Evolutionary conservation across 2,329 filamentous ascomycete species (phyloP).

Genomic region (Pseudocercospora eumusae): DNA sequence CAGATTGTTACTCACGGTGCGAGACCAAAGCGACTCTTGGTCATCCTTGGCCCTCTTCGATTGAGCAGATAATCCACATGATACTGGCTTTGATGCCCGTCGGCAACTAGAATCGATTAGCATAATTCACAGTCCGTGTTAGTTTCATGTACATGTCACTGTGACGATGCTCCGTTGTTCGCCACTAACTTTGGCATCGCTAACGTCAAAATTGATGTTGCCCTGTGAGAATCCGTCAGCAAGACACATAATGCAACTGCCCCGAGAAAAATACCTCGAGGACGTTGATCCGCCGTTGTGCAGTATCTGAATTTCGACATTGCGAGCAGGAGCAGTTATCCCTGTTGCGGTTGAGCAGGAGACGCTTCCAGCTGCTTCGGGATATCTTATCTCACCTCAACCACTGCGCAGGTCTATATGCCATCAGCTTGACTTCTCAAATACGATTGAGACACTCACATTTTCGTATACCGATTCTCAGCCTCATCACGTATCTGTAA

Average conservation of each 20-base stretch:
- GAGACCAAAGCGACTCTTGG: conserved; percentile 27
- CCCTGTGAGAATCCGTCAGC: conserved; percentile 12
- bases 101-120: conserved; percentile 21
- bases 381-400: conserved; percentile 21
- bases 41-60: conserved; percentile 17
- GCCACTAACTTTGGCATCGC: conserved; percentile 15
- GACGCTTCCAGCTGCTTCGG: not conserved
- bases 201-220: conserved; percentile 22
- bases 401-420: conserved; percentile 27
- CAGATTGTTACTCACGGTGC: conserved; percentile 10
- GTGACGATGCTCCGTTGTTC: conserved; percentile 12
- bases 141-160: conserved; percentile 26
- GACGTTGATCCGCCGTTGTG: conserved; percentile 38
- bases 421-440: conserved; percentile 6
- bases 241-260: not conserved
- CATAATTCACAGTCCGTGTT: conserved; percentile 1
- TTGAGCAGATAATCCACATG: conserved; percentile 17
- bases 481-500: conserved; percentile 24
- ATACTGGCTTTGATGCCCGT: conserved; percentile 30
- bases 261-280: conserved; percentile 26
- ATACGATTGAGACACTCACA: conserved; percentile 17
- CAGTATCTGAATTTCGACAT: conserved; percentile 37
- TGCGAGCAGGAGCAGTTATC: conserved; percentile 35
- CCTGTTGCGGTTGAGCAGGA: conserved; percentile 18
- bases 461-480: conserved; percentile 21